Conservation (phyloP, 2,329 filamentous ascomycete species). For the Incumbomyces delicatus region DNA sequence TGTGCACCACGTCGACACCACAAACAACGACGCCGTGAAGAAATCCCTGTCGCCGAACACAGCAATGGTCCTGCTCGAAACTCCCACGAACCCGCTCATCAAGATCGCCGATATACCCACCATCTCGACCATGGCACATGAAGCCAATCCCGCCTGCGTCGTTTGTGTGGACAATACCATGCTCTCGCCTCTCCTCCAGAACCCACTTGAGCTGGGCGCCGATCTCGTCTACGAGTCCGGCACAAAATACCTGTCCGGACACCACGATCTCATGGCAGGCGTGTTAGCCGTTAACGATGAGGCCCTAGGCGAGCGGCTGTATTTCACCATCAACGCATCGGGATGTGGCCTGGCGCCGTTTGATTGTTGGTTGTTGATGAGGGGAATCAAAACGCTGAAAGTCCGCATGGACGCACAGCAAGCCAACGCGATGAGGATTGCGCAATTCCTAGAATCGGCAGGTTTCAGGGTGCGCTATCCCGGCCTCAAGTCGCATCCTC, state of each 20-base stretch:
- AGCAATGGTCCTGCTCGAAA: conserved; percentile 90
- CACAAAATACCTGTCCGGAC: conserved; percentile 94
- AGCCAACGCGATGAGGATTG: conserved; percentile 73
- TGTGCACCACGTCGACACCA: conserved; percentile 95
- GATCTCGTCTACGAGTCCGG: conserved; percentile 97
- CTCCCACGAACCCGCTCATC: conserved; percentile 93
- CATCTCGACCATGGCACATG: conserved; percentile 68
- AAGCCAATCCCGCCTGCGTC: conserved; percentile 64
- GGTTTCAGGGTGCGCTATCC: conserved; percentile 95
- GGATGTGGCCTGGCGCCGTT: conserved; percentile 91
- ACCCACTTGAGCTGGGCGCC: conserved; percentile 86
- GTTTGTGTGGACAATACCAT: conserved; percentile 98
- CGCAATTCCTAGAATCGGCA: conserved; percentile 66
- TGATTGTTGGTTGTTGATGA: conserved; percentile 89
- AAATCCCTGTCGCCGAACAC: conserved; percentile 68
- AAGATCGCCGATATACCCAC: conserved; percentile 88
- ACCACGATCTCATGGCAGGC: conserved; percentile 98
- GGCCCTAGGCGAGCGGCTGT: conserved; percentile 75
- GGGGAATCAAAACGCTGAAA: conserved; percentile 90
- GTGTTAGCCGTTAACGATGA: conserved; percentile 85
- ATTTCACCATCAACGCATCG: conserved; percentile 93
- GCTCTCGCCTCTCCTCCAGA: conserved; percentile 89
- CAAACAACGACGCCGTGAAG: conserved; percentile 60
- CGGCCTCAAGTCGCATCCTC: conserved; percentile 85
- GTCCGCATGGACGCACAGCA: conserved; percentile 99